Base-by-base conservation (phyloP, 2,329 filamentous ascomycete genomes). In the Annulohypoxylon truncatum region DNA sequence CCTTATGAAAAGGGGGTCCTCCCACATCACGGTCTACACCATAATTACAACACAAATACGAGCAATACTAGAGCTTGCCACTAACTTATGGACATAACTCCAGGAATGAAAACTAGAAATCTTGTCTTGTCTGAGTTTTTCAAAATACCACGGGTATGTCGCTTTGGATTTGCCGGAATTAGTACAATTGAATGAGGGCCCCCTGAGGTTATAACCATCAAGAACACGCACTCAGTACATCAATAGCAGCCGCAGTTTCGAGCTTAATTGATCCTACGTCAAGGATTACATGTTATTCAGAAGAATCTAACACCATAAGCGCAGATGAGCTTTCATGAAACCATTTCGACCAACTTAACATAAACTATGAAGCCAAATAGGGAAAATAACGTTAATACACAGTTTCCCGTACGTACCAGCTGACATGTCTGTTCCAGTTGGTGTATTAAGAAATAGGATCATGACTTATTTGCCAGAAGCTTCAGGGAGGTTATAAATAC, bases 251-350 rank as follows among this genome's bases (percentile, higher is more conserved):
- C 3, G 18, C 24, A 15, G 10, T 33, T 59, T n/a, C 24, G 15
- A 42, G 24, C 18, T 15, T 28, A 6, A 29, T 20, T 22, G 13
- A 52, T 59, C 46, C 38, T 33, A 59, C 47, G 56, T 59, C 52
- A 52, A 47, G 35, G 26, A 2, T 33, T 52, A 44, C 33, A 52
- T 13, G 26, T 20, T 42, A 20, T 9, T 35, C 22, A n/a, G 18
- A 24, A 10, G 31, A 44, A 18, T 35, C 10, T 15, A 9, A 15
- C 26, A n/a, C 13, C 8, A 20, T 3, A 44, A 35, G 13, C 4
- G 28, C 10, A 20, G 42, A 26, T 28, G 46, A 15, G 24, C 12
- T 15, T 15, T 26, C 22, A 4, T 29, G 15, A 59, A 52, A 46
- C 47, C 5, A 44, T 15, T 22, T 15, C 26, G 6, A 8, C 38